These are phyloP conservation scores for Sporobolus alterniflorus DNA, from an alignment of 202 grass and related monocot species.

Conservation along the genomic window DNA sequence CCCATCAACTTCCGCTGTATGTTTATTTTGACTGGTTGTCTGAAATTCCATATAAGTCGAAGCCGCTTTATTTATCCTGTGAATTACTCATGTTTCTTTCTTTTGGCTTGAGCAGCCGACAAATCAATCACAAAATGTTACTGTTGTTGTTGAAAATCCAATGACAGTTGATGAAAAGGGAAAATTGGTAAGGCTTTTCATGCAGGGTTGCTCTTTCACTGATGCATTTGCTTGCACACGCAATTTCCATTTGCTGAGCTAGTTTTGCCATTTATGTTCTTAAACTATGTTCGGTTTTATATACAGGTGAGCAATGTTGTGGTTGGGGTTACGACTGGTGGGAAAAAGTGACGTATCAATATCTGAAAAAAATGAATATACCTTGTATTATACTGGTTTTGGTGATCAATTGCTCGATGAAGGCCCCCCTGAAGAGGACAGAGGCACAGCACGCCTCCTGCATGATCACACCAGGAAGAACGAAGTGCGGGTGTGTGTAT, in stretches of 20 bases:
- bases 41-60: background rate
- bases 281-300: background rate
- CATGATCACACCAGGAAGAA: constrained; percentile 2
- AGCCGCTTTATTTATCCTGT: constrained; percentile 26
- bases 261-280: background rate
- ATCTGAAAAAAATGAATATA: constrained; percentile 25
- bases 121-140: constrained; percentile 63
- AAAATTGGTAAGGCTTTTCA: constrained; percentile 71
- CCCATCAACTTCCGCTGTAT: constrained; percentile 78
- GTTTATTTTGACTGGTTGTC: constrained; percentile 35
- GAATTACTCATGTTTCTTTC: background rate
- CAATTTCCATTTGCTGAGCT: background rate
- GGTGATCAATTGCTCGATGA: constrained; percentile 4
- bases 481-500: constrained; percentile 21
- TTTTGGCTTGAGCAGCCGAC: constrained; percentile 43
- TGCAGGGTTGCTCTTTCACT: background rate
- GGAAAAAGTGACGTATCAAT: constrained; percentile 63
- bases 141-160: constrained; percentile 93
- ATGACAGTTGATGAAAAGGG: constrained; percentile 93
- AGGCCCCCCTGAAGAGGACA: constrained; percentile 16
- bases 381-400: constrained; percentile 45
- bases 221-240: background rate
- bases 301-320: constrained; percentile 91
- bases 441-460: background rate
- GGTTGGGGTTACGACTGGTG: constrained; percentile 81